phyloP scores from a whole-genome alignment of 768 basidiomycete species.

The Kwoniella newhampshirensis region DNA sequence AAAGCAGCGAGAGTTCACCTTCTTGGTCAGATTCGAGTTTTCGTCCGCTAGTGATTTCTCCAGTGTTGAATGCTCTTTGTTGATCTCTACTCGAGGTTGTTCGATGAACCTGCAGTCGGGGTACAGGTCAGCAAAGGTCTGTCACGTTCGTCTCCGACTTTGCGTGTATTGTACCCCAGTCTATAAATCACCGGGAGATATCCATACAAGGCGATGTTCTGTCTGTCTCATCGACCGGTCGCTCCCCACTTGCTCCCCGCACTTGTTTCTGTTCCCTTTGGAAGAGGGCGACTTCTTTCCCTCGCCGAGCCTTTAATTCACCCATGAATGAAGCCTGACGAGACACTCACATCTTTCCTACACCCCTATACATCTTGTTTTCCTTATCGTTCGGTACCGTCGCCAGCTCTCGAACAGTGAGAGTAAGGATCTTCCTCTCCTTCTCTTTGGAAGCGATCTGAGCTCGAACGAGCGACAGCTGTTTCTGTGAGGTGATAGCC shows the following conservation, averaged over 20 bases:
- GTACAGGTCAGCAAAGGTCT: not conserved
- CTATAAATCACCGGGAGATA: no score
- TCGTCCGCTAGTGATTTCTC: slow-evolving; percentile 85
- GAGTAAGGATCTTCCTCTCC: slow-evolving; percentile 81
- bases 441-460: slow-evolving; percentile 79
- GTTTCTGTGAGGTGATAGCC: slow-evolving; percentile 77
- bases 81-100: slow-evolving; percentile 76
- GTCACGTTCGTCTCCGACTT: no score
- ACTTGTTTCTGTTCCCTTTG: no score
- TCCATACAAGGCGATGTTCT: no score
- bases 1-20: slow-evolving; percentile 58
- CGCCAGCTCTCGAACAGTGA: slow-evolving; percentile 80
- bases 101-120: slow-evolving; percentile 73
- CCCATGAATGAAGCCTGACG: not conserved
- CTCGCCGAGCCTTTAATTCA: not conserved
- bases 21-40: slow-evolving; percentile 76
- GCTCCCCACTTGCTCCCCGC: no score
- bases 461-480: slow-evolving; percentile 69
- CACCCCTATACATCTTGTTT: slow-evolving; percentile 86
- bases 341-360: slow-evolving; percentile 82
- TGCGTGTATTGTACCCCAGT: no score
- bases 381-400: slow-evolving; percentile 62
- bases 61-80: slow-evolving; percentile 68
- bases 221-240: no score
- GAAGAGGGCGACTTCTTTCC: no score